Conservation (phyloP, 805 yeast species). For the Hanseniaspora nectarophila region DNA sequence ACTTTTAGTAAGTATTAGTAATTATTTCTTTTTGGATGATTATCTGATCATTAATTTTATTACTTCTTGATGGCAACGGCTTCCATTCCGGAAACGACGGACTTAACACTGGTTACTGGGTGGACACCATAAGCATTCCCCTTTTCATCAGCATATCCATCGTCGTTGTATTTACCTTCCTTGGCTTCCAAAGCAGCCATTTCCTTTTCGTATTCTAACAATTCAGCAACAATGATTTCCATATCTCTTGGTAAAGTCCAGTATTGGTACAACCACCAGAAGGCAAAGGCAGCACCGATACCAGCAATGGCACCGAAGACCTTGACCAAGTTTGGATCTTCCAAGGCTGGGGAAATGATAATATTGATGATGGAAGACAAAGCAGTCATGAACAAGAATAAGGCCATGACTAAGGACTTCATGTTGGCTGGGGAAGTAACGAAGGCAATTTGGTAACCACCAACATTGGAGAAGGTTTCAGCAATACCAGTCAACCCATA, state of each 20-base stretch:
- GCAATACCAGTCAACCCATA: conserved; percentile 62
- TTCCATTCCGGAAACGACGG: conserved; percentile 7
- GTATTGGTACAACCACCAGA: conserved; percentile 27
- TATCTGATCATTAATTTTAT: not conserved
- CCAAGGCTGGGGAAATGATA: conserved; percentile 34
- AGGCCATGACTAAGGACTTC: conserved; percentile 37
- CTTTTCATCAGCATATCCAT: not conserved
- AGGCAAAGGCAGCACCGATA: conserved; percentile 28
- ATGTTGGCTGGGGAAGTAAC: conserved; percentile 61
- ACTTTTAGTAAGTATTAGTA: no score
- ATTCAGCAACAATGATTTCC: conserved; percentile 26
- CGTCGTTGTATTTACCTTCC: not conserved
- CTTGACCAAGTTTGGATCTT: conserved; percentile 34
- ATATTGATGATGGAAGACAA: conserved; percentile 48
- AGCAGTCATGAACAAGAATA: conserved; percentile 58
- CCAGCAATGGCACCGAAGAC: conserved; percentile 35
- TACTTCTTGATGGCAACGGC: conserved; percentile 7
- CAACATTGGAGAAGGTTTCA: conserved; percentile 66
- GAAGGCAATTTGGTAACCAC: conserved; percentile 76
- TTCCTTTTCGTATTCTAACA: conserved; percentile 14
- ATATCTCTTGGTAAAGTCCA: conserved; percentile 33
- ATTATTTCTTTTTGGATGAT: no score
- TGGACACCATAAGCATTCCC: not conserved
- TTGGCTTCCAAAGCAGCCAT: conserved; percentile 12
- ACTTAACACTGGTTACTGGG: not conserved